phyloP scores from a whole-genome alignment of 805 yeast genomes.

The Saccharomycopsis vini region DNA sequence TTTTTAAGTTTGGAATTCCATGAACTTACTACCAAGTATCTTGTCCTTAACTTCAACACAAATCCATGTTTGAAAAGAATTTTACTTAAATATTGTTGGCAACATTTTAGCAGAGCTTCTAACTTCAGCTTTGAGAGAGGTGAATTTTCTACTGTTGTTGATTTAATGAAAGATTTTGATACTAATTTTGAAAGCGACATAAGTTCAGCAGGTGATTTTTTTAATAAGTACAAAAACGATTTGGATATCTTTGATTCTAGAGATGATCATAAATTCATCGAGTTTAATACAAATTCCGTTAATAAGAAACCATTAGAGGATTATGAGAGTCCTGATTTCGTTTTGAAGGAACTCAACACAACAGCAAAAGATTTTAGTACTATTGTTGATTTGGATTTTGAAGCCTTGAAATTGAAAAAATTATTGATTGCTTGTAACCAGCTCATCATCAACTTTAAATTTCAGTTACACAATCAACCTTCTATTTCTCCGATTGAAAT shows the following conservation, averaged over 20 bases:
- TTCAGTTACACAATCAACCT: background rate
- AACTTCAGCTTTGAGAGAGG: conserved; percentile 15
- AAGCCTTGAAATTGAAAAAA: conserved; percentile 15
- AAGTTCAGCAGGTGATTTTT: conserved; percentile 12
- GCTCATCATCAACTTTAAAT: conserved; percentile 14
- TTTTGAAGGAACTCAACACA: background rate
- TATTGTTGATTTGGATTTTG: conserved; percentile 16
- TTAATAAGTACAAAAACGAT: conserved; percentile 4
- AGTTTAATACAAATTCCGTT: conserved; percentile 14
- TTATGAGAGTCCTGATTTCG: background rate
- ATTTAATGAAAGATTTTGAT: conserved; percentile 15
- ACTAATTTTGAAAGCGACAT: conserved; percentile 12
- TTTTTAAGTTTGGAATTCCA: conserved; percentile 13
- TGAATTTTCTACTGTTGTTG: conserved; percentile 9
- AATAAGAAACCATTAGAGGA: conserved; percentile 5
- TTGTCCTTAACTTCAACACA: conserved; percentile 12
- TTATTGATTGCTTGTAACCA: conserved; percentile 15
- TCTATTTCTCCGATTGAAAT: conserved; percentile 9
- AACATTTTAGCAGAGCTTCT: conserved; percentile 12
- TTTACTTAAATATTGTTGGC: conserved; percentile 16
- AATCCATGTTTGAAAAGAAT: conserved; percentile 14
- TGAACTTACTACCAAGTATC: conserved; percentile 10
- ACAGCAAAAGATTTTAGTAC: conserved; percentile 6
- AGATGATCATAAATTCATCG: conserved; percentile 8
- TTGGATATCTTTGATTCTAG: conserved; percentile 11